Evolutionary conservation across 306 rosid species (phyloP).

Genomic region (Abrus precatorius): DNA sequence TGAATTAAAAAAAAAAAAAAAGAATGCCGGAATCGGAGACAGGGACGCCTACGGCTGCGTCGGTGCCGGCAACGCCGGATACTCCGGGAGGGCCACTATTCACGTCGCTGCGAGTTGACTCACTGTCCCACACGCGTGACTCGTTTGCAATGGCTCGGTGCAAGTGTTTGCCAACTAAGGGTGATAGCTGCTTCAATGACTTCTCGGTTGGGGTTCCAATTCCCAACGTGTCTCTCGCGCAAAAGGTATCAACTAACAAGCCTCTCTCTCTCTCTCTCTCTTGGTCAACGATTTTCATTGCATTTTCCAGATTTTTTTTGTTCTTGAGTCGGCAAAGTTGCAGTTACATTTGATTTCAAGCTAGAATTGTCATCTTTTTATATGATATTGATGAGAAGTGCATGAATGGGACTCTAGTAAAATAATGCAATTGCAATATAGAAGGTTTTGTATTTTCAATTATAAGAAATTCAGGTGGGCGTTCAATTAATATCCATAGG

Average conservation of each 20-base stretch:
- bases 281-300: conserved; percentile 40
- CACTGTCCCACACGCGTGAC: conserved; percentile 73
- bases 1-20: not conserved
- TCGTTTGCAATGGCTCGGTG: conserved; percentile 71
- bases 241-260: conserved; percentile 63
- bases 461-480: too few relatives aligned
- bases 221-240: conserved; percentile 75
- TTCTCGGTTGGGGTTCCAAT: conserved; percentile 58
- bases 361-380: not conserved
- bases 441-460: not conserved
- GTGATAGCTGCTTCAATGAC: conserved; percentile 69
- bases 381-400: not conserved
- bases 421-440: not conserved
- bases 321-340: not conserved
- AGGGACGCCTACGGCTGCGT: conserved; percentile 68
- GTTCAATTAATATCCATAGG: not conserved
- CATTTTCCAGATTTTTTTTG: not conserved
- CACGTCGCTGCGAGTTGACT: conserved; percentile 73
- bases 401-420: conserved; percentile 11
- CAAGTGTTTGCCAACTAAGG: conserved; percentile 74
- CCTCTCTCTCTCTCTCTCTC: not conserved
- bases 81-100: conserved; percentile 74
- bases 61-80: conserved; percentile 83
- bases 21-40: conserved; percentile 69
- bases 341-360: not conserved